These are phyloP conservation scores for Ceratocystiopsis minuta DNA, from an alignment of 2,329 filamentous ascomycete genomes.

Conservation along the genomic window DNA sequence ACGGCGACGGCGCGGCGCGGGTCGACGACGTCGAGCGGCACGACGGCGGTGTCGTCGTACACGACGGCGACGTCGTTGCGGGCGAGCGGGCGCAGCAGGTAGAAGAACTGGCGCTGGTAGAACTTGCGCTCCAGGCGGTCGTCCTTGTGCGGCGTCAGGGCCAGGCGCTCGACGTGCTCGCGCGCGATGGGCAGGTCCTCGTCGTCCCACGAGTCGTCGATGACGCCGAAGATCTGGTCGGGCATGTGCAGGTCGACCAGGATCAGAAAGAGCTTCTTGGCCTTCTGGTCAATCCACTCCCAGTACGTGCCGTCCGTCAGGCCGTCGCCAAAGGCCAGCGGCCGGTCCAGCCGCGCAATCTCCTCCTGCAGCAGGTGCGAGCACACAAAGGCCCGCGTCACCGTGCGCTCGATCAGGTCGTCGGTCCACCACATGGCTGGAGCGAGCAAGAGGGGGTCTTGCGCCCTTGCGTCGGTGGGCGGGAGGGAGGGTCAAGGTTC, in stretches of 20 bases:
- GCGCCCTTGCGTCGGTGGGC: no score
- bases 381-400: slow-evolving; percentile 49
- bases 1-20: slow-evolving; percentile 25
- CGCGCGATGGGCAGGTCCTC: slow-evolving; percentile 51
- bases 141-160: slow-evolving; percentile 39
- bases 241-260: slow-evolving; percentile 51
- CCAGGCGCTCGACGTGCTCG: slow-evolving; percentile 46
- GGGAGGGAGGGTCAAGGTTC: no score
- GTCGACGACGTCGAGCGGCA: slow-evolving; percentile 51
- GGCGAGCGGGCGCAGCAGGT: slow-evolving; percentile 45
- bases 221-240: slow-evolving; percentile 56
- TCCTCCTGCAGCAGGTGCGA: slow-evolving; percentile 46
- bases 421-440: slow-evolving; percentile 43
- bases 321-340: slow-evolving; percentile 49
- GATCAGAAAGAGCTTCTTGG: slow-evolving; percentile 53
- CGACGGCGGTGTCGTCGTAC: slow-evolving; percentile 49
- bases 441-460: no score
- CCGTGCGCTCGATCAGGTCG: slow-evolving; percentile 48
- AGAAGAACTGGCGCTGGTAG: slow-evolving; percentile 51
- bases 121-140: slow-evolving; percentile 50
- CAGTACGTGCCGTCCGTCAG: slow-evolving; percentile 58
- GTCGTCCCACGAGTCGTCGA: slow-evolving; percentile 64
- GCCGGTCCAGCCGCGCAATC: slow-evolving; percentile 40
- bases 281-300: slow-evolving; percentile 57
- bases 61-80: slow-evolving; percentile 38